Percentiles rank a stretch among this genome's conserved stretches.
phyloP scores from a whole-genome alignment of 805 yeast genomes.

The Yarrowia sp. region DNA sequence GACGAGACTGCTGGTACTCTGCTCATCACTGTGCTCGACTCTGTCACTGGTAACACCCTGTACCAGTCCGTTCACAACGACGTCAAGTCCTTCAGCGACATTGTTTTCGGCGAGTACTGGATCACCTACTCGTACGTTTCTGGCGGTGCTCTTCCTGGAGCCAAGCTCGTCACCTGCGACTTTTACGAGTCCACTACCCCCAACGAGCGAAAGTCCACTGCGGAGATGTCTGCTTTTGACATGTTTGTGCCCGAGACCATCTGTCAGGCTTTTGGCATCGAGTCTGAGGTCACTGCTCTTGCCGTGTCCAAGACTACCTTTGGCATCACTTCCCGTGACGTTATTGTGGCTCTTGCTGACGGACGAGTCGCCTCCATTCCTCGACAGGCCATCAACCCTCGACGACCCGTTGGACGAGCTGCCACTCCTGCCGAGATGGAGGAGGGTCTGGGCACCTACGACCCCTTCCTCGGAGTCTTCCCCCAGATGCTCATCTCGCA shows the following conservation, averaged over 20 bases:
- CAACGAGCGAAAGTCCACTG: constrained; percentile 42
- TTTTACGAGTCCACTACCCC: constrained; percentile 65
- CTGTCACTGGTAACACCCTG: constrained; percentile 63
- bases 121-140: constrained; percentile 64
- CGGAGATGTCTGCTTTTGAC: constrained; percentile 40
- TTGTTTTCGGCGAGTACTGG: constrained; percentile 81
- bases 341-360: constrained; percentile 54
- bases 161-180: constrained; percentile 68
- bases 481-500: constrained; percentile 53
- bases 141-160: constrained; percentile 47
- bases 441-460: constrained; percentile 65
- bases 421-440: constrained; percentile 51
- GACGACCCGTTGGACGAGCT: constrained; percentile 58
- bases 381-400: constrained; percentile 60
- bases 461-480: constrained; percentile 54
- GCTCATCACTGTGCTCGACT: constrained; percentile 57
- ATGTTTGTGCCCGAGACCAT: constrained; percentile 47
- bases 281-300: constrained; percentile 56
- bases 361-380: constrained; percentile 73
- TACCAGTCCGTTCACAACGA: constrained; percentile 44
- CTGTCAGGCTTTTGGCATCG: constrained; percentile 53
- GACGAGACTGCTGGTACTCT: constrained; percentile 38
- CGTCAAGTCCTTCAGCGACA: constrained; percentile 45
- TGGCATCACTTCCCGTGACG: constrained; percentile 65
- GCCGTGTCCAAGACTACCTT: constrained; percentile 55